phyloP scores from a whole-genome alignment of 2,329 filamentous ascomycete genomes.

The Trichoderma koningii region DNA sequence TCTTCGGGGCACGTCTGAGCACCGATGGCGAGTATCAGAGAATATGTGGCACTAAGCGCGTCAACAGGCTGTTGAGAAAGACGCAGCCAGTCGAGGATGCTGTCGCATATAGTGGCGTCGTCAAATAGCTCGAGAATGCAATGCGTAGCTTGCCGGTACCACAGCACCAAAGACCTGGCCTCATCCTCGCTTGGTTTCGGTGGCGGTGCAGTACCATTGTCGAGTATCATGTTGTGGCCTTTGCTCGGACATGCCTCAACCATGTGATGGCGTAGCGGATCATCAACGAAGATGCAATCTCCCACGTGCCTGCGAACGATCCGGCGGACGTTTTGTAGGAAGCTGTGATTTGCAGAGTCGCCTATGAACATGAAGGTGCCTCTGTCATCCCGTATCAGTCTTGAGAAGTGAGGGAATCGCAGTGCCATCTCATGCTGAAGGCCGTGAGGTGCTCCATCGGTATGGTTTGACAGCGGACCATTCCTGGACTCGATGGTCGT shows the following conservation, averaged over 20 bases:
- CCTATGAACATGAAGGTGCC: conserved; percentile 16
- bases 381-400: conserved; percentile 8
- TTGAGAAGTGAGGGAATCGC: conserved; percentile 1
- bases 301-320: background rate
- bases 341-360: conserved; percentile 3
- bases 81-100: conserved; percentile 1
- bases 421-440: background rate
- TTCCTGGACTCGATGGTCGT: background rate
- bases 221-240: background rate
- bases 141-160: background rate
- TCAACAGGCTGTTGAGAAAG: background rate
- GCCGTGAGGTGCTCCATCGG: background rate
- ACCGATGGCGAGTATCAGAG: conserved; percentile 7
- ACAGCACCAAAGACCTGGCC: background rate
- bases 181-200: background rate
- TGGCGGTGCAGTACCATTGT: background rate
- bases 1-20: conserved; percentile 2
- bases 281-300: background rate
- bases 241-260: conserved; percentile 10
- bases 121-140: conserved; percentile 3
- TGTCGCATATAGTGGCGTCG: background rate
- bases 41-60: background rate
- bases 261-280: conserved; percentile 10
- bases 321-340: conserved; percentile 5
- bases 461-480: background rate